Percentiles rank a stretch among this genome's conserved stretches.
Conservation (phyloP, 768 basidiomycete species). For the Leccinum subgranulosum region DNA sequence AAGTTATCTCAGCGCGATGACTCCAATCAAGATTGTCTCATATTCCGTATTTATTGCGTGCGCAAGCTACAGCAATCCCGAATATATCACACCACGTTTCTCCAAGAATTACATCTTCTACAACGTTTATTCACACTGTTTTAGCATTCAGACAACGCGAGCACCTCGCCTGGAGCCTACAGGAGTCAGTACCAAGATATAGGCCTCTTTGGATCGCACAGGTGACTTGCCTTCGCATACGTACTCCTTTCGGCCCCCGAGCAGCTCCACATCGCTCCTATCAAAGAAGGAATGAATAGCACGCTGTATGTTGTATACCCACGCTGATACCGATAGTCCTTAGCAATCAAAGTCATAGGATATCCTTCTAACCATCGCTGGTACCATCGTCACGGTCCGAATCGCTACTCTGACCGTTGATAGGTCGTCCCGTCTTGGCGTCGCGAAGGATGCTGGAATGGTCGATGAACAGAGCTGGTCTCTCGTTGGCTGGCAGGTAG, state of each 20-base stretch:
- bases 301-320: constrained; percentile 40
- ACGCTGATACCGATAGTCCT: constrained; percentile 3
- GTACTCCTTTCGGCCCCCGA: constrained; percentile 60
- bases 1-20: background rate
- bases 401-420: constrained; percentile 37
- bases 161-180: constrained; percentile 27
- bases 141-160: constrained; percentile 34
- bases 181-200: constrained; percentile 1
- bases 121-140: background rate
- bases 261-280: constrained; percentile 65
- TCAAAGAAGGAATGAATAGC: constrained; percentile 90
- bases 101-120: background rate
- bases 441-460: constrained; percentile 71
- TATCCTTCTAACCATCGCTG: constrained; percentile 46
- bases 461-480: constrained; percentile 76
- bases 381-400: constrained; percentile 34
- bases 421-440: constrained; percentile 66
- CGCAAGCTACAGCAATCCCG: background rate
- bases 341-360: constrained; percentile 14
- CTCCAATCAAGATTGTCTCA: constrained; percentile 14
- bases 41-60: constrained; percentile 11
- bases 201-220: background rate
- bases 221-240: constrained; percentile 56
- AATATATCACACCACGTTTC: constrained; percentile 1
- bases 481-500: constrained; percentile 79